Evolutionary conservation across 768 basidiomycete genomes (phyloP), one percentile per base, ranked within the genome.

Genomic region (Suillus bovinus): DNA sequence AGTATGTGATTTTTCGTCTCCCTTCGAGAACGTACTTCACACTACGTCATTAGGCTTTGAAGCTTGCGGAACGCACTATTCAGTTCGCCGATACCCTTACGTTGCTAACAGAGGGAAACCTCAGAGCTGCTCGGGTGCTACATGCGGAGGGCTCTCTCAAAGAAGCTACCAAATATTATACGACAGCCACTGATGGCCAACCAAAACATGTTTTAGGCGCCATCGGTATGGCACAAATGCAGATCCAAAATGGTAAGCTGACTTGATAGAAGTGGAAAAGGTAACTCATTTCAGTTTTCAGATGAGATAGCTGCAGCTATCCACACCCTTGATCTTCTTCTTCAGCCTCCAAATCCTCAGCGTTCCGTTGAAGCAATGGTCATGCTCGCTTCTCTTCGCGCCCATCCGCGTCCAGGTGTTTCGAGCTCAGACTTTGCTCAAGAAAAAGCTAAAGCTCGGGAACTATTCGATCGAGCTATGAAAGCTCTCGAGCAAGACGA

Each of bases 31-130:
- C 42, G 63, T 55, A 58, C 58, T 27, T 47, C 16, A 50, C 1
- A 22, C 3, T 24, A 47, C 31, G 13, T 34, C 5, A 5, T 46
- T 54, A 94, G 88, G 93, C 94, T 0, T 74, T 96, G 49, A 99
- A 99, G 79, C 80, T 99, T 22, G 95, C 94, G 27, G 97, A 99
- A 69, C 85, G 95, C 58, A 90, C 95, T 0, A 88, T 99, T 44
- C 95, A 98, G 71, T 97, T 92, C 69, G 91, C 96, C 0, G 96
- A 99, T 68, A 94, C 91, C 0, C 80, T 93, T 36, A 82, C 91
- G 0, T 79, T 96, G 8, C 81, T 96, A 33, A 90, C 92, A 1
- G 96, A 97, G 68, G 90, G 94, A 3, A 91, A 94, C 69, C 76
- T 96, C 17, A 83, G 90, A 36, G 88, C 95, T 16, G 96, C 88